Percentiles rank a stretch among this genome's conserved stretches.
These are phyloP conservation scores for Plicaturopsis crispa DNA, from an alignment of 768 basidiomycete genomes.

Conservation along the genomic window DNA sequence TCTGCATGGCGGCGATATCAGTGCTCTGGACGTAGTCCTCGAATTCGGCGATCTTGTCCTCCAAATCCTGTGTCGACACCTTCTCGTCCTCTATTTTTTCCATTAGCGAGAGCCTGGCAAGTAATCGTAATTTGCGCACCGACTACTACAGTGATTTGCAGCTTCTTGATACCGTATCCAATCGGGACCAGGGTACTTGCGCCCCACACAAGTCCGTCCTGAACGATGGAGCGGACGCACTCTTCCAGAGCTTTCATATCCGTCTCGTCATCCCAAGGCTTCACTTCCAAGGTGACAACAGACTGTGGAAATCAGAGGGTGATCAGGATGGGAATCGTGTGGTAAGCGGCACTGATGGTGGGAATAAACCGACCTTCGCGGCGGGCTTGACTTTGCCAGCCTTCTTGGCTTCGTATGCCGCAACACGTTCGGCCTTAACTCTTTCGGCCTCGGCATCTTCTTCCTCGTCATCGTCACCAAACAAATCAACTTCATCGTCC, in stretches of 20 bases:
- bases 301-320: slow-evolving; percentile 45
- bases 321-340: slow-evolving; percentile 8
- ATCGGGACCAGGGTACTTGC: slow-evolving; percentile 86
- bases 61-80: slow-evolving; percentile 87
- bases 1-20: slow-evolving; percentile 92
- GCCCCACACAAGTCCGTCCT: slow-evolving; percentile 95
- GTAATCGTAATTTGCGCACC: slow-evolving; percentile 25
- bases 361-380: slow-evolving; percentile 60
- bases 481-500: slow-evolving; percentile 78
- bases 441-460: slow-evolving; percentile 81
- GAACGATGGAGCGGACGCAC: slow-evolving; percentile 76
- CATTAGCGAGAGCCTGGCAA: slow-evolving; percentile 1
- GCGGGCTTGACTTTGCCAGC: slow-evolving; percentile 80
- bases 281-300: slow-evolving; percentile 95
- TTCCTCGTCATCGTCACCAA: slow-evolving; percentile 78
- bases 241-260: slow-evolving; percentile 87
- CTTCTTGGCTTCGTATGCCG: slow-evolving; percentile 91
- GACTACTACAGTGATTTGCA: slow-evolving; percentile 63
- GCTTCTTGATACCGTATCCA: slow-evolving; percentile 91
- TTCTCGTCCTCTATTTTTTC: slow-evolving; percentile 78
- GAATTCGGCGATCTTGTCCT: slow-evolving; percentile 81
- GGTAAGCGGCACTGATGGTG: slow-evolving; percentile 4
- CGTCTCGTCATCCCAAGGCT: slow-evolving; percentile 99
- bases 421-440: slow-evolving; percentile 88
- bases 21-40: slow-evolving; percentile 89